Base-by-base conservation (phyloP, 768 basidiomycete species). In the Kondoa subrosea region DNA sequence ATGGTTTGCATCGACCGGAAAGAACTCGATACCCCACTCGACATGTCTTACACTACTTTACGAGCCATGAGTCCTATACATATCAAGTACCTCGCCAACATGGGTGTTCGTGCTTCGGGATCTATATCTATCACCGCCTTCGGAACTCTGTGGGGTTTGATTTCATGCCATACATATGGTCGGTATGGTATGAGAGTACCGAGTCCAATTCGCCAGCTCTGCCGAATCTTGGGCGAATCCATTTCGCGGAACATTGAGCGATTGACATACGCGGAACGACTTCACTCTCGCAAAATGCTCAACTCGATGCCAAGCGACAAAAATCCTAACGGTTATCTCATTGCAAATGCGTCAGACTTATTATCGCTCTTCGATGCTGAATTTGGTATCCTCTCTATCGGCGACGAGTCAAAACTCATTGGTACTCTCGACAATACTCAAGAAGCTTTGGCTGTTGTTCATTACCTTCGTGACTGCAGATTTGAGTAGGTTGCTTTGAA, bases 31-130 rank as follows among this genome's bases (percentile, higher is more conserved):
- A 77, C 77, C 3, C 87, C 88, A 2, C 77, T 89, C 66, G 83
- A 89, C 73, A 88, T 89, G 87, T 88, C 88, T 0, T 86, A 89
- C 76, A 87, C 84, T 67, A 87, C 86, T 71, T 78, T 89, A 8
- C 83, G 88, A n/a, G 87, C 87, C 0, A 89, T 91, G 87, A 86
- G 85, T 71, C 88, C 88, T 3, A 88, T 91, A 61, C 88, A 89
- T 73, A 77, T 88, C 69, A 84, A 88, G 77, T 89, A 85, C 56
- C 67, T 85, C 70, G 69, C 66, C 30, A 70, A 70, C 67, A 70
- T 70, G 69, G 69, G 69, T 25, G 69, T 70, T 1, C 82, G 87
- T 50, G 85, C 87, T 1, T 87, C 86, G 4, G 89, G 89, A 87
- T 88, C 87, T n/a, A 81, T 89, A 59, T 85, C 87, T 3, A 86